phyloP scores from a whole-genome alignment of 129 eudicot genomes.

The Erigeron canadensis region DNA sequence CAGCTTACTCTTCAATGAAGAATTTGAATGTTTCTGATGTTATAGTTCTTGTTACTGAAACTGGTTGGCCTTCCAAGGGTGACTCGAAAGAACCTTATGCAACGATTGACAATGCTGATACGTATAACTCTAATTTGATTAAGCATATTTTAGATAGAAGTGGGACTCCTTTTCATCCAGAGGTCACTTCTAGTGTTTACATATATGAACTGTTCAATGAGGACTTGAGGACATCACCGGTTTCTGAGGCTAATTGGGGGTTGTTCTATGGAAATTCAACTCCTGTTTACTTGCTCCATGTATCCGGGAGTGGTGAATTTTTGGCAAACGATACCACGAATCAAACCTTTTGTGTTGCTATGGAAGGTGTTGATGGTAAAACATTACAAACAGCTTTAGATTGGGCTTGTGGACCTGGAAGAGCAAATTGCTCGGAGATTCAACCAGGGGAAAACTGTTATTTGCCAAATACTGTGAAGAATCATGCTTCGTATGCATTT shows the following conservation, averaged over 20 bases:
- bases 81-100: conserved; percentile 94
- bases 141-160: conserved; percentile 72
- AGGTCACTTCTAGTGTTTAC: conserved; percentile 75
- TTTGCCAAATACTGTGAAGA: conserved; percentile 75
- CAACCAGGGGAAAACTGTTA: conserved; percentile 95
- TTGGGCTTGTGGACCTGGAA: conserved; percentile 99
- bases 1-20: conserved; percentile 82
- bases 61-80: conserved; percentile 98
- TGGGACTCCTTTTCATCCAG: conserved; percentile 89
- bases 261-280: conserved; percentile 81
- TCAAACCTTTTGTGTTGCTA: conserved; percentile 76
- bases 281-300: conserved; percentile 86
- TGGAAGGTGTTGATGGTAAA: conserved; percentile 66
- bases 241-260: conserved; percentile 96
- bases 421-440: conserved; percentile 92
- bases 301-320: conserved; percentile 86
- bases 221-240: conserved; percentile 84
- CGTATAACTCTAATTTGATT: conserved; percentile 79
- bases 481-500: conserved; percentile 95
- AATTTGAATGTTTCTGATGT: conserved; percentile 82
- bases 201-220: conserved; percentile 89
- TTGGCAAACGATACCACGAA: conserved; percentile 96
- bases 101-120: conserved; percentile 84
- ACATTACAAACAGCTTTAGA: conserved; percentile 92
- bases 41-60: conserved; percentile 71